A percentile compares a stretch with the other conserved stretches of the same genome.
phyloP scores from a whole-genome alignment of 306 rosid species.

The Inga leiocalycina region DNA sequence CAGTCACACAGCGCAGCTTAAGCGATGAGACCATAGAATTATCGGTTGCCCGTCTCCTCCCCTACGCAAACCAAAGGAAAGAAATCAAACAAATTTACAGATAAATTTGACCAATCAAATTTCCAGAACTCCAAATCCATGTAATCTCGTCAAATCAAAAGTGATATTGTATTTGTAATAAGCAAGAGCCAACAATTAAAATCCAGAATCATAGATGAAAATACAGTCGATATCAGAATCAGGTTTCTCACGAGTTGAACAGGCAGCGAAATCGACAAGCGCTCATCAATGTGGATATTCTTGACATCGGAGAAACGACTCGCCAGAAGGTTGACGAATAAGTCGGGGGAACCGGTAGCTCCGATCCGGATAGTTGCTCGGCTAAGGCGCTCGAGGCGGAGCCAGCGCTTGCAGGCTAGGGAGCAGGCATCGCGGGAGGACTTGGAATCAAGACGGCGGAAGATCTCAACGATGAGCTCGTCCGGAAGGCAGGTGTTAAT shows the following conservation, averaged over 20 bases:
- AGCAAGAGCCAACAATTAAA: neutral
- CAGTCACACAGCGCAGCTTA: constrained; percentile 37
- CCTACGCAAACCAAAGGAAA: constrained; percentile 35
- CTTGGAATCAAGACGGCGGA: constrained; percentile 66
- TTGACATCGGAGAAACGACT: constrained; percentile 69
- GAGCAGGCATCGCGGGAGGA: constrained; percentile 79
- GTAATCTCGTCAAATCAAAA: neutral
- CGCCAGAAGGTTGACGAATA: constrained; percentile 58
- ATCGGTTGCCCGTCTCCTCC: constrained; percentile 49
- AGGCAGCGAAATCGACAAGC: constrained; percentile 65
- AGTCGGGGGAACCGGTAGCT: constrained; percentile 77
- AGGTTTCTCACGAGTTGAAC: constrained; percentile 45
- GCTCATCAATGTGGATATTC: constrained; percentile 74
- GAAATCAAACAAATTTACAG: neutral
- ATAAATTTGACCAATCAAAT: neutral
- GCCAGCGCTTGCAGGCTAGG: constrained; percentile 92
- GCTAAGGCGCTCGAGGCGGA: constrained; percentile 74
- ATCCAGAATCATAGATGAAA: neutral
- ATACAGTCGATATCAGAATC: neutral
- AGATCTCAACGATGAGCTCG: constrained; percentile 77
- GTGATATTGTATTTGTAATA: neutral
- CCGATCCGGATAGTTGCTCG: constrained; percentile 77
- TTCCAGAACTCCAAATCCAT: neutral
- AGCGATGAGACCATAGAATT: constrained; percentile 32
- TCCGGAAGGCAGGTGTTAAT: constrained; percentile 79